Conservation (phyloP, 2,329 filamentous ascomycete species). For the Colletotrichum sp. region DNA sequence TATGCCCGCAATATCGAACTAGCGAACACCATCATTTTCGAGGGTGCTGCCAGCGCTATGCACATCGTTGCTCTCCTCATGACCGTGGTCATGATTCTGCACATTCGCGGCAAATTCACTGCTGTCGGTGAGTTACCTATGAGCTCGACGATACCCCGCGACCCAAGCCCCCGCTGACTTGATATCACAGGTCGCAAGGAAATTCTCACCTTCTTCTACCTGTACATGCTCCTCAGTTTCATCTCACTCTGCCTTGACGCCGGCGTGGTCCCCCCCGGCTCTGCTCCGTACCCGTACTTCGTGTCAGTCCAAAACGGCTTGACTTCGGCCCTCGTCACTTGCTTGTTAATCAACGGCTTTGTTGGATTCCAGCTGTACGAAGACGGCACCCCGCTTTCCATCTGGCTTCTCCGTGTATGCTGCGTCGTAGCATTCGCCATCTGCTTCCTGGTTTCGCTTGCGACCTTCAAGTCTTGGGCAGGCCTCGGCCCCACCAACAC, state of each 20-base stretch:
- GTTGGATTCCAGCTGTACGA: slow-evolving; percentile 99
- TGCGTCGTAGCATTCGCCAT: slow-evolving; percentile 85
- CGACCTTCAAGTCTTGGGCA: slow-evolving; percentile 92
- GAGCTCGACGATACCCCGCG: background rate
- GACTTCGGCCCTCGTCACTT: slow-evolving; percentile 84
- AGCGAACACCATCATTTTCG: slow-evolving; percentile 98
- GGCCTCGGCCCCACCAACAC: slow-evolving; percentile 87
- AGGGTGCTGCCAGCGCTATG: slow-evolving; percentile 87
- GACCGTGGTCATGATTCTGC: slow-evolving; percentile 97
- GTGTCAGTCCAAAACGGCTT: slow-evolving; percentile 86
- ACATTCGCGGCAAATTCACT: slow-evolving; percentile 96
- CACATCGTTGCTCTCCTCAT: slow-evolving; percentile 91
- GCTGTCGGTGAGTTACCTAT: slow-evolving; percentile 76
- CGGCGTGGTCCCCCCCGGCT: slow-evolving; percentile 86
- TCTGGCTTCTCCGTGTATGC: slow-evolving; percentile 87
- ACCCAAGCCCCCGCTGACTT: background rate
- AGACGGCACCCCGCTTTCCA: slow-evolving; percentile 89
- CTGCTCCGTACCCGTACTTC: slow-evolving; percentile 86
- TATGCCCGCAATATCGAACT: slow-evolving; percentile 95
- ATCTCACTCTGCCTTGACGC: slow-evolving; percentile 90
- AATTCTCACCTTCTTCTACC: slow-evolving; percentile 92
- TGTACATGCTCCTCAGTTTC: slow-evolving; percentile 90
- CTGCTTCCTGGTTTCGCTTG: slow-evolving; percentile 83
- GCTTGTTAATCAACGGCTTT: slow-evolving; percentile 94
- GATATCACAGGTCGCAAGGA: slow-evolving; percentile 61